Conservation (phyloP, 192 early-diverging fungal species). For the Phycomyces blakesleeanus region DNA sequence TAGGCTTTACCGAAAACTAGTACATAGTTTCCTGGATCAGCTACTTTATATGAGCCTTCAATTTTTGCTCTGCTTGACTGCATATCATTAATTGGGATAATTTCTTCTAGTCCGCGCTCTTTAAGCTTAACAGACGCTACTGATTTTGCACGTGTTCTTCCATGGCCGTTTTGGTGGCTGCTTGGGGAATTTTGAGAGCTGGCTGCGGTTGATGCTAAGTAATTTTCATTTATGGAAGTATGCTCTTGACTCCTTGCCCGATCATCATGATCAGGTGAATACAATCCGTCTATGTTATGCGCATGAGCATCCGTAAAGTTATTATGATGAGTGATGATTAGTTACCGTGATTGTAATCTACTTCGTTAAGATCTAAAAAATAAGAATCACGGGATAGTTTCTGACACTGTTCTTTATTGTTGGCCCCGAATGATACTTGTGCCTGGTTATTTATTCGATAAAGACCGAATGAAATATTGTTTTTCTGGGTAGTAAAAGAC, state of each 20-base stretch:
- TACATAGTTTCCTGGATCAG: conserved; percentile 76
- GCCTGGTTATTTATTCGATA: conserved; percentile 14
- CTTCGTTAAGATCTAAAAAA: too few relatives aligned
- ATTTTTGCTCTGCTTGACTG: conserved; percentile 80
- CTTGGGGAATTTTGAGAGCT: background rate
- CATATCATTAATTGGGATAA: conserved; percentile 81
- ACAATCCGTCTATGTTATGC: too few relatives aligned
- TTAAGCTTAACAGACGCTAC: conserved; percentile 36
- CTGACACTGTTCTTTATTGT: too few relatives aligned
- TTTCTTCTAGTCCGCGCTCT: conserved; percentile 67
- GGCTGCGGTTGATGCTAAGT: background rate
- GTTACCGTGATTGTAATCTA: too few relatives aligned
- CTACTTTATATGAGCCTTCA: conserved; percentile 70
- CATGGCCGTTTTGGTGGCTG: background rate
- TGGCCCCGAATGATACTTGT: too few relatives aligned
- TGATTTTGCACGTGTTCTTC: conserved; percentile 14
- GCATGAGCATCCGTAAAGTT: too few relatives aligned
- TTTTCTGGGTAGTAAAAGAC: conserved; percentile 89
- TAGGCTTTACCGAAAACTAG: conserved; percentile 64
- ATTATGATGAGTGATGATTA: too few relatives aligned
- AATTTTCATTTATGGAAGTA: too few relatives aligned
- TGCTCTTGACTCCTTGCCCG: too few relatives aligned
- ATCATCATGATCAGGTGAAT: too few relatives aligned
- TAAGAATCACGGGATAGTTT: too few relatives aligned
- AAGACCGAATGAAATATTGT: conserved; percentile 40